Conservation (phyloP, 2,329 filamentous ascomycete genomes). For the Botryotinia calthae region DNA sequence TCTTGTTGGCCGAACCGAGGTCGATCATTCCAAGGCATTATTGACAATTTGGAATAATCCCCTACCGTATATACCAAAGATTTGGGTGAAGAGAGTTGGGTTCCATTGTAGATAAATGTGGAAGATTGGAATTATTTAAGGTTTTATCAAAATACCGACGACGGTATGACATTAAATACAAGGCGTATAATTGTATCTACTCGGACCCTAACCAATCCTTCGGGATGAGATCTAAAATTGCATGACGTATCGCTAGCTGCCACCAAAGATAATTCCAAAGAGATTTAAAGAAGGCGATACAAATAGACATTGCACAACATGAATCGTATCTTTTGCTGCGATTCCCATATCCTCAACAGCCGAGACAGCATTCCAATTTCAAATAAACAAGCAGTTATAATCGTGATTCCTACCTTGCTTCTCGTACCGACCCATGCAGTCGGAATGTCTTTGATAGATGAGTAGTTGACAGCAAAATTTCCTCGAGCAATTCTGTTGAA, state of each 20-base stretch:
- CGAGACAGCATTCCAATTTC: neutral
- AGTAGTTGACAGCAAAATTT: neutral
- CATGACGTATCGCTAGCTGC: neutral
- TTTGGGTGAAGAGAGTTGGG: neutral
- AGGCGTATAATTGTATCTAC: neutral
- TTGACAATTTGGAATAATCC: neutral
- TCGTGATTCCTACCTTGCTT: neutral
- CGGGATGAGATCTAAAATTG: neutral
- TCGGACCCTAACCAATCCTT: neutral
- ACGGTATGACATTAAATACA: neutral
- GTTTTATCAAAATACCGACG: neutral
- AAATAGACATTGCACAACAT: neutral
- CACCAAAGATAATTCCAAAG: neutral
- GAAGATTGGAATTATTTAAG: neutral
- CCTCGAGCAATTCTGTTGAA: neutral
- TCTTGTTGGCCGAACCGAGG: slow-evolving; percentile 15
- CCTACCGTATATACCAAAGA: neutral
- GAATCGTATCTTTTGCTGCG: neutral
- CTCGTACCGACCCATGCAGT: neutral
- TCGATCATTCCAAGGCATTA: slow-evolving; percentile 5
- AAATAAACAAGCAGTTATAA: neutral
- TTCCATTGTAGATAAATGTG: neutral
- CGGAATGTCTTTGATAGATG: neutral
- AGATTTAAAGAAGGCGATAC: neutral
- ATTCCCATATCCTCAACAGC: neutral